Conservation (phyloP, 2,329 filamentous ascomycete genomes). For the Emergomyces pasteurianus region DNA sequence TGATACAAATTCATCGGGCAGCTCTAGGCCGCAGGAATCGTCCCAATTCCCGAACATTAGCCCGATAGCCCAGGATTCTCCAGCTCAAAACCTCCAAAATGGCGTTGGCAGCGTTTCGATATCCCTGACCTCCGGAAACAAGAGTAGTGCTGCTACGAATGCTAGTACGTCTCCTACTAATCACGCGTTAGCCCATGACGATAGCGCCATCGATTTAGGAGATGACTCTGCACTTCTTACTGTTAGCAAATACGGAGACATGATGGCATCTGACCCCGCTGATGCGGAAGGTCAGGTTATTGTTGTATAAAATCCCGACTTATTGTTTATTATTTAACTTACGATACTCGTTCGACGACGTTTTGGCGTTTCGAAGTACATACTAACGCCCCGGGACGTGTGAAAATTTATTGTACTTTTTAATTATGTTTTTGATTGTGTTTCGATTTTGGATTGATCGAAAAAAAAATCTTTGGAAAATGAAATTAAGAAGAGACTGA, state of each 20-base stretch:
- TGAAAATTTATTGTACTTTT: background rate
- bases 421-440: background rate
- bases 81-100: background rate
- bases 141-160: background rate
- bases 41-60: background rate
- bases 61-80: background rate
- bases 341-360: background rate
- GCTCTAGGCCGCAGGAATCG: background rate
- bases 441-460: background rate
- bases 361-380: background rate
- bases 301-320: slow-evolving; percentile 26
- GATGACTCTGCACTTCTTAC: slow-evolving; percentile 32
- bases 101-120: background rate
- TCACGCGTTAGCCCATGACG: slow-evolving; percentile 42
- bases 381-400: background rate
- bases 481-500: background rate
- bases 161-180: background rate
- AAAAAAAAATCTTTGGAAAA: background rate
- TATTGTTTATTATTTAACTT: background rate
- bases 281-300: slow-evolving; percentile 36
- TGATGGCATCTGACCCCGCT: slow-evolving; percentile 34
- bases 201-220: slow-evolving; percentile 61
- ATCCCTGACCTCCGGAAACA: background rate
- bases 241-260: slow-evolving; percentile 34
- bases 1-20: background rate